Evolutionary conservation across 2,329 filamentous ascomycete genomes (phyloP), one percentile per base, ranked within the genome.

Genomic region (Penicillium sp.): DNA sequence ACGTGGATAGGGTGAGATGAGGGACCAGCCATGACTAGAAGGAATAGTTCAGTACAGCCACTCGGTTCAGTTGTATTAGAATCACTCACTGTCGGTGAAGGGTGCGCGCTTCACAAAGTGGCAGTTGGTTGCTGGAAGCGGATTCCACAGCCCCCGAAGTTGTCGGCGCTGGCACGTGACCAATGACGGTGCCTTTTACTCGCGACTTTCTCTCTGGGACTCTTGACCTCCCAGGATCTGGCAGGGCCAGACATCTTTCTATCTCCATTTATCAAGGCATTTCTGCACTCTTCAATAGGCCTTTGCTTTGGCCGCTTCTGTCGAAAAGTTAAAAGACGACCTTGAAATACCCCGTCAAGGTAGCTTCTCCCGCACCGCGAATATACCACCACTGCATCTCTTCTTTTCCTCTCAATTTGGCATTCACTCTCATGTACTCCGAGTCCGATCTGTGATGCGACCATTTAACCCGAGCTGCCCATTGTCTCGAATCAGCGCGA

Each of bases 1-100:
- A 85, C 59, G 56, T 72, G 69, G 46, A 73, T 68, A 28, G 71
- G 70, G 55, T 73, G 71, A 53, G 51, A 48, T 22, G 54, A 53
- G 23, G 67, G 69, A 50, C 66, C 62, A 58, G 67, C 65, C 68
- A 70, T 70, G 44, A 51, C 65, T 69, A 22, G 28, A 29, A 16
- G 26, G 34, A 27, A 46, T 18, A 26, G 38, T 22, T 47, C 39
- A 47, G 34, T 14, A 6, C 14, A 43, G 28, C 28, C 38, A 42
- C 28, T 24, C 22, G 14, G 23, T n/a, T 4, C 13, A 31, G 7
- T 1, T 1, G n/a, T 7, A 29, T 20, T 20, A 4, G 14, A 3
- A n/a, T 40, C 38, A 51, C 50, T 42, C 45, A 52, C 49, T 53
- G 47, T 52, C 22, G 40, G 42, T 47, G 44, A 42, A 39, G 42